phyloP scores from a whole-genome alignment of 1,284 basidiomycete genomes.

The Sphaerobolus stellatus region DNA sequence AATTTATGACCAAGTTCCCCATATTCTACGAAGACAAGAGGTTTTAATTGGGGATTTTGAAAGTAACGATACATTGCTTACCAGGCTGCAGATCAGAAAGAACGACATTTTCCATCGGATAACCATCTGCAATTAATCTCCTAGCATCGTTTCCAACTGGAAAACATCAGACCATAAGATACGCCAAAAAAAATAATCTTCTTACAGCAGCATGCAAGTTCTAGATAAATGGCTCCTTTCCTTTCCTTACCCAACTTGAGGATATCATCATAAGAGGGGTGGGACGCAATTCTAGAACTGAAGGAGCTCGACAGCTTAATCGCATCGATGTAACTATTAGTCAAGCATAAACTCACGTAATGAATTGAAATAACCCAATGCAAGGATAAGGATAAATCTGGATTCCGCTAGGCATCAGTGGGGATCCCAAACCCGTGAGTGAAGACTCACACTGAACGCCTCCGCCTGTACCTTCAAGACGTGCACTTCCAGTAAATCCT shows the following conservation, averaged over 20 bases:
- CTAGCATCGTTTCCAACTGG: constrained; percentile 46
- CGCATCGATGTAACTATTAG: not conserved
- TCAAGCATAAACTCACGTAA: not conserved
- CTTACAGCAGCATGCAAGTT: constrained; percentile 50
- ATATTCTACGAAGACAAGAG: constrained; percentile 23
- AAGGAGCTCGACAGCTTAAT: no score
- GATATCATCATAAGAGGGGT: constrained; percentile 43
- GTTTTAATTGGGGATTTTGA: not conserved
- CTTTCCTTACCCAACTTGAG: constrained; percentile 40
- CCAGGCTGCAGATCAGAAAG: constrained; percentile 35
- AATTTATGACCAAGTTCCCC: constrained; percentile 36
- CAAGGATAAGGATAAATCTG: constrained; percentile 1
- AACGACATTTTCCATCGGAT: constrained; percentile 32
- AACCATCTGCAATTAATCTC: constrained; percentile 42
- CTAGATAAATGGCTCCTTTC: constrained; percentile 47
- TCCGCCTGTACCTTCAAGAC: constrained; percentile 41
- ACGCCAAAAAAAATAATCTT: not conserved
- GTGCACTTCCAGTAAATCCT: constrained; percentile 42
- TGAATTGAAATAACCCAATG: not conserved
- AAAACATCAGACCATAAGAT: not conserved
- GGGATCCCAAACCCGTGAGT: not conserved
- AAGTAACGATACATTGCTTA: constrained; percentile 16
- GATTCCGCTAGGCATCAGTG: not conserved
- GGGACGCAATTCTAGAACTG: constrained; percentile 43
- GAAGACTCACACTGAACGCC: constrained; percentile 36